Percentiles rank a stretch among this genome's conserved stretches.
These are phyloP conservation scores for Sphaerulina musiva DNA, from an alignment of 2,329 filamentous ascomycete genomes.

Conservation along the genomic window DNA sequence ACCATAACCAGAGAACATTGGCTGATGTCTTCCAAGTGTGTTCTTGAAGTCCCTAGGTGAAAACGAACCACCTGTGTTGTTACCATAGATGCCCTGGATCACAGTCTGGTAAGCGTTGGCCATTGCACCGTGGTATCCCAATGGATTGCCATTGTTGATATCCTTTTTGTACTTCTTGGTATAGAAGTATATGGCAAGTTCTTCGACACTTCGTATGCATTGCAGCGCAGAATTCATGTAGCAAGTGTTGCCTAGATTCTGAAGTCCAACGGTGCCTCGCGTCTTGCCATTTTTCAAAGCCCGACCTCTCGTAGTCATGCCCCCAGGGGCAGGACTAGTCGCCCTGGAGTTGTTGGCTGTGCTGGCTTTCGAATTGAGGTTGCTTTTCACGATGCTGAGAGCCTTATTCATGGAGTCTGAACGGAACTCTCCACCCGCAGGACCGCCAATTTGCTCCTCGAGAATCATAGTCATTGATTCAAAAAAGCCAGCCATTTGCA, in stretches of 20 bases:
- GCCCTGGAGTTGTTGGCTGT: slow-evolving; percentile 50
- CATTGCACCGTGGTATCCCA: slow-evolving; percentile 79
- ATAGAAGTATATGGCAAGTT: slow-evolving; percentile 87
- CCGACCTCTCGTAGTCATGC: slow-evolving; percentile 63
- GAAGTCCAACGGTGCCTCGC: slow-evolving; percentile 72
- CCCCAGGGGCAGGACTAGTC: slow-evolving; percentile 59
- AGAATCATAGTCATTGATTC: slow-evolving; percentile 70
- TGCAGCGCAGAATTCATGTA: slow-evolving; percentile 99
- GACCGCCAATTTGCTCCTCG: slow-evolving; percentile 63
- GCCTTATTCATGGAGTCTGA: slow-evolving; percentile 43
- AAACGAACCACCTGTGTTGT: slow-evolving; percentile 59
- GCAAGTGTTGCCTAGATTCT: slow-evolving; percentile 92
- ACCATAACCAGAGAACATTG: slow-evolving; percentile 85
- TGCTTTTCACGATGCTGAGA: slow-evolving; percentile 45
- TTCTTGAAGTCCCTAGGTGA: slow-evolving; percentile 76
- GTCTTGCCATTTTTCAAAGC: slow-evolving; percentile 62
- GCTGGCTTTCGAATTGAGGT: slow-evolving; percentile 33
- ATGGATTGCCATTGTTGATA: slow-evolving; percentile 75
- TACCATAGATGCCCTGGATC: slow-evolving; percentile 70
- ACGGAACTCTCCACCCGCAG: slow-evolving; percentile 50
- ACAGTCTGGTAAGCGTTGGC: slow-evolving; percentile 76
- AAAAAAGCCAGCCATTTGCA: slow-evolving; percentile 62
- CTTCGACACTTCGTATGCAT: slow-evolving; percentile 87
- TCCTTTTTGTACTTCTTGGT: slow-evolving; percentile 65
- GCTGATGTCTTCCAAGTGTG: slow-evolving; percentile 71